phyloP scores from a whole-genome alignment of 108 stramenopile genomes.

The Asterionellopsis glacialis region DNA sequence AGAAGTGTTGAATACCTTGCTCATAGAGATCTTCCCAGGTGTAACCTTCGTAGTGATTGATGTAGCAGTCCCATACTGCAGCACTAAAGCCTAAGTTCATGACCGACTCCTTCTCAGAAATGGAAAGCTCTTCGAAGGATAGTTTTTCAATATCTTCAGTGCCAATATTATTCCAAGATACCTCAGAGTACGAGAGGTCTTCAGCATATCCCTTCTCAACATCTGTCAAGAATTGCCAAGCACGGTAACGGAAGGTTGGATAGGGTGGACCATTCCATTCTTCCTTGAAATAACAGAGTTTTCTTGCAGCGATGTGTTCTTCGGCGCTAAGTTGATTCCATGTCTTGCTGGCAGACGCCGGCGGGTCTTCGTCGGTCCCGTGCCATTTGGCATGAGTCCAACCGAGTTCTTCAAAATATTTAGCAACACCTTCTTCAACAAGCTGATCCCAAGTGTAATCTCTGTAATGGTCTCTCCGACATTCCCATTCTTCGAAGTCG shows the following conservation, averaged over 20 bases:
- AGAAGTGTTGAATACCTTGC: background rate
- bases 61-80: background rate
- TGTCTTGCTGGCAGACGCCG: background rate
- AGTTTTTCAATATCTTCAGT: background rate
- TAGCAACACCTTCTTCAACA: slow-evolving; percentile 4
- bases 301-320: background rate
- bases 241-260: too few species aligned
- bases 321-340: background rate
- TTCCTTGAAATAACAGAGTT: background rate
- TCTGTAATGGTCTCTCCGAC: background rate
- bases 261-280: background rate
- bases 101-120: too few species aligned
- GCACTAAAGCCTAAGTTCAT: background rate
- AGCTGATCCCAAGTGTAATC: background rate
- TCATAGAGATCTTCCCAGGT: background rate
- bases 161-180: background rate
- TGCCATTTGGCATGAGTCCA: slow-evolving; percentile 32
- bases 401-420: background rate
- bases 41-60: slow-evolving; percentile 1
- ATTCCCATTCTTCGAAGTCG: background rate
- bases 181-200: background rate
- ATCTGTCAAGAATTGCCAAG: too few species aligned
- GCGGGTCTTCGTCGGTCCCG: slow-evolving; percentile 2
- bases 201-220: too few species aligned
- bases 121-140: background rate